Percentiles rank a stretch among this genome's conserved stretches.
Evolutionary conservation across 2,329 filamentous ascomycete genomes (phyloP).

Genomic region (Pseudonectria foliicola): DNA sequence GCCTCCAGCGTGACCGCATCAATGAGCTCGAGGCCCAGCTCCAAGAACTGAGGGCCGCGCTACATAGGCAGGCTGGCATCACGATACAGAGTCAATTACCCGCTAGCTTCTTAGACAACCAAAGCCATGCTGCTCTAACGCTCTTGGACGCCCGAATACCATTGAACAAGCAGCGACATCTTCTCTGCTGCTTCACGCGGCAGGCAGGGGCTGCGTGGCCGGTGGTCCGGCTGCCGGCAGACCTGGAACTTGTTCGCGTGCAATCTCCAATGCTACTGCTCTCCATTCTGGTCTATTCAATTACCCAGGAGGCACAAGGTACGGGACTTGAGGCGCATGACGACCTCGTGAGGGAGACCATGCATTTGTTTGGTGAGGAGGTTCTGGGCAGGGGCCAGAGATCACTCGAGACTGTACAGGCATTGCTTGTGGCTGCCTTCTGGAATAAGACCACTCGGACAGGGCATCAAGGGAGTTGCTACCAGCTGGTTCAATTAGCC

Average conservation of each 20-base stretch:
- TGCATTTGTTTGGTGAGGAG: conserved; percentile 1
- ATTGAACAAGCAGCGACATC: not conserved
- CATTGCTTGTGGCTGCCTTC: conserved; percentile 1
- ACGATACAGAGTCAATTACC: not conserved
- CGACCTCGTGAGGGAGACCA: conserved; percentile 1
- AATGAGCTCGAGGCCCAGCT: conserved; percentile 10
- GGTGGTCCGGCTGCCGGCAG: not conserved
- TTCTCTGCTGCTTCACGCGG: not conserved
- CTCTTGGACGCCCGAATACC: conserved; percentile 1
- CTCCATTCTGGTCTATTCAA: not conserved
- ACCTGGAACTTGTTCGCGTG: not conserved
- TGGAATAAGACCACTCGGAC: not conserved
- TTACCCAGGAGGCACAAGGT: not conserved
- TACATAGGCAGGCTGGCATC: not conserved
- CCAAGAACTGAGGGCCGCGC: conserved; percentile 3
- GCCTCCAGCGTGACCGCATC: conserved; percentile 11
- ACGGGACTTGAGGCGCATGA: not conserved
- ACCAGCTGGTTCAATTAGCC: not conserved
- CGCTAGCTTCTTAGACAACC: not conserved
- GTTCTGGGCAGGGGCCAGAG: not conserved
- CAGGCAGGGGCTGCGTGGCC: conserved; percentile 1
- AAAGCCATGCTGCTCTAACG: not conserved
- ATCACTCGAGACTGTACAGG: conserved; percentile 1
- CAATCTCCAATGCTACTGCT: not conserved
- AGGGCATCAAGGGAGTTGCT: not conserved